These are phyloP conservation scores for Westerdykella aurantiaca DNA, from an alignment of 2,329 filamentous ascomycete genomes.

Conservation along the genomic window DNA sequence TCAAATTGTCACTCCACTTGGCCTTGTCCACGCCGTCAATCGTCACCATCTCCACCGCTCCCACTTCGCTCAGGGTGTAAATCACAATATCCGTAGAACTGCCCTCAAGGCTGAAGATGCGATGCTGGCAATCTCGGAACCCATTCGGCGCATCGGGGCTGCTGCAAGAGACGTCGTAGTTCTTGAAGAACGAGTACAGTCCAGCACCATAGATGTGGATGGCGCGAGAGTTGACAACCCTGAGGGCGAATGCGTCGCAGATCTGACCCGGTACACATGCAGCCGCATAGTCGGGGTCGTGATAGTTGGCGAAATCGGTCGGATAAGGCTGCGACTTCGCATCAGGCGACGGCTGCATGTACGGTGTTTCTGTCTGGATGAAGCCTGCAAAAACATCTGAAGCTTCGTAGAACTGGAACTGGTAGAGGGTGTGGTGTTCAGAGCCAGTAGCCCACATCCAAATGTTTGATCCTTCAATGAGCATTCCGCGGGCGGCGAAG, in stretches of 20 bases:
- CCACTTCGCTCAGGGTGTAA: conserved; percentile 48
- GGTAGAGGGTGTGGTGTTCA: conserved; percentile 60
- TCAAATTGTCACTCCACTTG: conserved; percentile 44
- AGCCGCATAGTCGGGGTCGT: conserved; percentile 63
- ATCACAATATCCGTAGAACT: conserved; percentile 33
- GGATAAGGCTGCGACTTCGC: conserved; percentile 59
- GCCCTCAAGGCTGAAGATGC: conserved; percentile 48
- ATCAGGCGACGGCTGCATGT: conserved; percentile 76
- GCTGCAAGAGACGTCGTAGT: conserved; percentile 47
- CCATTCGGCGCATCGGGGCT: conserved; percentile 23
- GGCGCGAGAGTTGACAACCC: conserved; percentile 53
- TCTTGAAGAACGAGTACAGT: conserved; percentile 63
- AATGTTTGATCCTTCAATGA: conserved; percentile 55
- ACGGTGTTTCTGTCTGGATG: conserved; percentile 86
- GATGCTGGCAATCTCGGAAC: conserved; percentile 43
- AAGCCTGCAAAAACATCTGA: conserved; percentile 74
- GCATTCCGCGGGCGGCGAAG: conserved; percentile 79
- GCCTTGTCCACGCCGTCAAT: conserved; percentile 42
- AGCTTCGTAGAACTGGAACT: conserved; percentile 79
- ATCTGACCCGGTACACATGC: conserved; percentile 16
- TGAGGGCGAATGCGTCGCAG: conserved; percentile 55
- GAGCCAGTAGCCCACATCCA: conserved; percentile 62
- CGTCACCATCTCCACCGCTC: conserved; percentile 44
- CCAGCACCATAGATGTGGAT: conserved; percentile 60
- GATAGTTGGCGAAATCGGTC: conserved; percentile 49